Evolutionary conservation across 305 asterid species (phyloP).

Genomic region (Caryopteris hybrid): DNA sequence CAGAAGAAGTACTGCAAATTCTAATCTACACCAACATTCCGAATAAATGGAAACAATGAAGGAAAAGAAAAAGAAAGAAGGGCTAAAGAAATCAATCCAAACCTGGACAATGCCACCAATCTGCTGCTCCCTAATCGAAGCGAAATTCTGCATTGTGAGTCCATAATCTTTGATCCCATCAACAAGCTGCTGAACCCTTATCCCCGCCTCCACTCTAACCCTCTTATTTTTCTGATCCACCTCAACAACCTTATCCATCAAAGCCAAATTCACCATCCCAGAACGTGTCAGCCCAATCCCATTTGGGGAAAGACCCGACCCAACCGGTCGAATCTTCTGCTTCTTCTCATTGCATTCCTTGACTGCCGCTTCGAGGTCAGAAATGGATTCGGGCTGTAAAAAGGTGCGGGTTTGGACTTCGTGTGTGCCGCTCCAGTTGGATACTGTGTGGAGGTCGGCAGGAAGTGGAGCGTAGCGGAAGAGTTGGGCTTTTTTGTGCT

Average conservation of each 20-base stretch:
- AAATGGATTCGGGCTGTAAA: conserved; percentile 63
- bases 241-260: conserved; percentile 90
- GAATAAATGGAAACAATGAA: not conserved
- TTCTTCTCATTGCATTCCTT: conserved; percentile 55
- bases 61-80: not conserved
- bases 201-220: conserved; percentile 91
- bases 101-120: conserved; percentile 98
- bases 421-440: conserved; percentile 98
- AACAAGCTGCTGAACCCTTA: conserved; percentile 92
- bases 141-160: conserved; percentile 88
- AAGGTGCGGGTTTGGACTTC: conserved; percentile 85
- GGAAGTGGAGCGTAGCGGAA: conserved; percentile 95
- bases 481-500: conserved; percentile 80
- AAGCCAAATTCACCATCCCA: conserved; percentile 96
- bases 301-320: conserved; percentile 90
- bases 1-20: not conserved
- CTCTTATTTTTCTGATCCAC: conserved; percentile 78
- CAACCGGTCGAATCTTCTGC: conserved; percentile 86
- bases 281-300: conserved; percentile 84
- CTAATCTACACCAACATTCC: not conserved
- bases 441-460: conserved; percentile 77
- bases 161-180: conserved; percentile 84
- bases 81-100: not conserved
- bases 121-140: conserved; percentile 95
- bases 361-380: conserved; percentile 57